Evolutionary conservation across 176 grass and related monocot genomes (phyloP).

Genomic region (Musa acuminata): DNA sequence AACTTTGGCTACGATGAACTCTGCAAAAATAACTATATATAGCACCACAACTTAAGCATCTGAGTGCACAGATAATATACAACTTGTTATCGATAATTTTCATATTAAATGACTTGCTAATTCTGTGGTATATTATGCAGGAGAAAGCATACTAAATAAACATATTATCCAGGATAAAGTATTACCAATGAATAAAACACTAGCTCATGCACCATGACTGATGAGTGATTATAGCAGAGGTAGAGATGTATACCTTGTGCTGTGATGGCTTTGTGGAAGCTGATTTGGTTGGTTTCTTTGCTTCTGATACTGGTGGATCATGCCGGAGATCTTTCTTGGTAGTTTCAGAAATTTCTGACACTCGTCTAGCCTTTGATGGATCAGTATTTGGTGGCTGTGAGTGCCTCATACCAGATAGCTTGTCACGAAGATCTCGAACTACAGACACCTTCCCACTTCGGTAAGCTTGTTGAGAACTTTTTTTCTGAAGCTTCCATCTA

Average conservation of each 20-base stretch:
- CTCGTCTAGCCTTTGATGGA: conserved; percentile 39
- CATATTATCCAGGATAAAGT: no score
- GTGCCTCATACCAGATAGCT: conserved; percentile 66
- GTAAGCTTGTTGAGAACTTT: conserved; percentile 34
- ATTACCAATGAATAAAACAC: not conserved
- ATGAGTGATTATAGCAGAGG: not conserved
- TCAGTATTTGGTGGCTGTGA: conserved; percentile 38
- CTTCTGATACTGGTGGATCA: conserved; percentile 41
- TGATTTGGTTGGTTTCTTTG: conserved; percentile 42
- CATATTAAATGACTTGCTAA: not conserved
- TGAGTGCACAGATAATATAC: no score
- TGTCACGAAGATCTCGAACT: conserved; percentile 73
- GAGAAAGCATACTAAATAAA: no score
- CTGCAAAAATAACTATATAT: not conserved
- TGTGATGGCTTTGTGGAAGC: conserved; percentile 56
- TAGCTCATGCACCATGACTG: not conserved
- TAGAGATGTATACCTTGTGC: conserved; percentile 39
- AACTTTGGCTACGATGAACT: not conserved
- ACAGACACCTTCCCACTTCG: conserved; percentile 26
- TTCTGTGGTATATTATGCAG: not conserved
- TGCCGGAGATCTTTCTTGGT: conserved; percentile 36
- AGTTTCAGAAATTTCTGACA: conserved; percentile 47
- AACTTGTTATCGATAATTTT: not conserved
- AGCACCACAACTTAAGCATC: not conserved
- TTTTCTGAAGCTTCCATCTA: conserved; percentile 80